Evolutionary conservation across 148 eudicot genomes (phyloP).

Genomic region (Euryodendron excelsum): DNA sequence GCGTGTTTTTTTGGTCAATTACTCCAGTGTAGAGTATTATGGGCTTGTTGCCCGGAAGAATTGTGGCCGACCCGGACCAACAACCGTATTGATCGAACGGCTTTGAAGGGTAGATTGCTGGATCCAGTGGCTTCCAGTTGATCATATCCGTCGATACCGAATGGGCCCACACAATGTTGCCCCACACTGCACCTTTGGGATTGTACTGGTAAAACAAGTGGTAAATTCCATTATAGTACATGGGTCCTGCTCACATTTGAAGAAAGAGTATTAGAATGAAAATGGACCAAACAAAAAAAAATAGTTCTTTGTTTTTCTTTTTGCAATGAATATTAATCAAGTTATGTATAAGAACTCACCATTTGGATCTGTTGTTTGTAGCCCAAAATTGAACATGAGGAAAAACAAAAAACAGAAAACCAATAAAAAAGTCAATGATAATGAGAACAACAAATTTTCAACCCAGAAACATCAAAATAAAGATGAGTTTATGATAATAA

Average conservation of each 20-base stretch:
- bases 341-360: slow-evolving; percentile 31
- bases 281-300: background rate
- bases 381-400: slow-evolving; percentile 3
- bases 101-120: slow-evolving; percentile 45
- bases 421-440: background rate
- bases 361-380: slow-evolving; percentile 53
- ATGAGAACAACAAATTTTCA: background rate
- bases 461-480: background rate
- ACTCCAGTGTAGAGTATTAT: slow-evolving; percentile 65
- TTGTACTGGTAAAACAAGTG: slow-evolving; percentile 47
- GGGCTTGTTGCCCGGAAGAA: slow-evolving; percentile 44
- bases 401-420: background rate
- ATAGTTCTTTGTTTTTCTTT: too few species aligned
- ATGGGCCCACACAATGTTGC: slow-evolving; percentile 81
- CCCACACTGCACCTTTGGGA: slow-evolving; percentile 68
- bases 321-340: background rate
- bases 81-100: slow-evolving; percentile 54
- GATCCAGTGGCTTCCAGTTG: slow-evolving; percentile 55
- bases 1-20: slow-evolving; percentile 29
- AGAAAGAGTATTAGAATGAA: background rate
- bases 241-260: slow-evolving; percentile 44
- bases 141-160: slow-evolving; percentile 50
- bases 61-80: slow-evolving; percentile 72
- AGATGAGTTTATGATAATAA: too few species aligned
- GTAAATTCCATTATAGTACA: slow-evolving; percentile 64